Evolutionary conservation across 164 flowering plant genomes (phyloP), one percentile per base, ranked within the genome.

Genomic region (Tetracentron sinense): DNA sequence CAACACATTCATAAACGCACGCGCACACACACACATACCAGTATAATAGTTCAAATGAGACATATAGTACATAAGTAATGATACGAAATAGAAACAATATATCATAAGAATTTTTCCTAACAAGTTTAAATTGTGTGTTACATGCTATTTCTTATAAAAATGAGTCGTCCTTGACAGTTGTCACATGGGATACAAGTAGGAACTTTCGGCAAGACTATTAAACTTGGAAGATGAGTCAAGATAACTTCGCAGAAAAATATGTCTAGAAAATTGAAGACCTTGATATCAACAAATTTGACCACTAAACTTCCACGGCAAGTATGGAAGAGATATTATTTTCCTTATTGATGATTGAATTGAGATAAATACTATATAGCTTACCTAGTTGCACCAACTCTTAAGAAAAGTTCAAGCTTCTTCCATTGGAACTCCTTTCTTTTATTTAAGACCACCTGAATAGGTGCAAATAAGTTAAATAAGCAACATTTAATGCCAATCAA

Each of bases 401-500:
- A 66, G 77, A 91, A 89, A 67, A 89, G 78, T 55, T 82, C 69
- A 54, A 95, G 85, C 75, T 78, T 88, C 67, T 88, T 65, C 97
- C 96, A 95, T 38, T 74, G 88, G 67, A 91, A 84, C 74, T 95
- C 96, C 78, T 83, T 89, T 68, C 68, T 77, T 69, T 51, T 82
- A 77, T 85, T 85, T 11, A 91, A 70, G 50, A 89, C 82, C 28
- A 83, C 97, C 99, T 94, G 81, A 62, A 76, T 26, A 35, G 42
- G 15, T 25, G 31, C 26, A 26, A 44, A 21, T 27, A 22, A 44
- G 51, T 35, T 11, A 44, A 46, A 58, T 35, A 35, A 21, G 15
- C 46, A 38, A 19, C 19, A 26, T 42, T 29, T 46, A 35, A 33
- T 23, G 27, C 17, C 16, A 23, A 54, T 11, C 30, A 44, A 33